Percentiles rank a stretch among this genome's conserved stretches.
Conservation (phyloP, 2,329 filamentous ascomycete genomes). For the Trichoderma sp. region DNA sequence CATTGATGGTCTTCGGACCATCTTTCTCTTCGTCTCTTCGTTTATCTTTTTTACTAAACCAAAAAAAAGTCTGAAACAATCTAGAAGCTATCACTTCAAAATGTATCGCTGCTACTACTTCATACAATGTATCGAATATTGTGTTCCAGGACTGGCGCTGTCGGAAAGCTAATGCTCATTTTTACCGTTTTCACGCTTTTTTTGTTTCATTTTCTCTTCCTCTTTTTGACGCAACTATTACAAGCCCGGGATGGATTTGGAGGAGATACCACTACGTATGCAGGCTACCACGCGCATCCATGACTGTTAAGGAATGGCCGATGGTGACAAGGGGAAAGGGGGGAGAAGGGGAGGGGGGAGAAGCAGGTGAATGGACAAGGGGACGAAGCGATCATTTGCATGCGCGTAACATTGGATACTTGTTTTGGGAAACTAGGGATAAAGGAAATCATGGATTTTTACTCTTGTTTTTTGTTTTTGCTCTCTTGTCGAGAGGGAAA, state of each 20-base stretch:
- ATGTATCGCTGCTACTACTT: conserved; percentile 6
- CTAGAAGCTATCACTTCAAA: conserved; percentile 6
- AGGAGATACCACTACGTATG: conserved; percentile 26
- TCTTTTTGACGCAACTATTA: conserved; percentile 8
- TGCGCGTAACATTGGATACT: not conserved
- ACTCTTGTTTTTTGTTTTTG: not conserved
- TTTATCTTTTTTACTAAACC: not conserved
- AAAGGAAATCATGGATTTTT: not conserved
- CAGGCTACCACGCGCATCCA: not conserved
- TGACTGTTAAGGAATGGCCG: not conserved
- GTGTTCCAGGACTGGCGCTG: conserved; percentile 13
- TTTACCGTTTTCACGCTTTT: not conserved
- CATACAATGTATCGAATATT: conserved; percentile 16
- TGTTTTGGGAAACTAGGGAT: not conserved
- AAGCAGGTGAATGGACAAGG: not conserved
- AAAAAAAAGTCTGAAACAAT: not conserved
- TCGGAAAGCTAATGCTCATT: conserved; percentile 16
- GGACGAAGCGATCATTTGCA: not conserved
- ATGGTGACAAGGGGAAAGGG: not conserved
- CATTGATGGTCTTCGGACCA: not conserved
- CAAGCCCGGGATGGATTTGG: conserved; percentile 22
- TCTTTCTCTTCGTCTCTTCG: not conserved
- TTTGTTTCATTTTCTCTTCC: not conserved
- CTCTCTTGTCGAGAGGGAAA: not conserved
- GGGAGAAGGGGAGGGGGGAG: not conserved